These are phyloP conservation scores for Suhomyces chickasaworum DNA, from an alignment of 1,139 yeast genomes.

Conservation along the genomic window DNA sequence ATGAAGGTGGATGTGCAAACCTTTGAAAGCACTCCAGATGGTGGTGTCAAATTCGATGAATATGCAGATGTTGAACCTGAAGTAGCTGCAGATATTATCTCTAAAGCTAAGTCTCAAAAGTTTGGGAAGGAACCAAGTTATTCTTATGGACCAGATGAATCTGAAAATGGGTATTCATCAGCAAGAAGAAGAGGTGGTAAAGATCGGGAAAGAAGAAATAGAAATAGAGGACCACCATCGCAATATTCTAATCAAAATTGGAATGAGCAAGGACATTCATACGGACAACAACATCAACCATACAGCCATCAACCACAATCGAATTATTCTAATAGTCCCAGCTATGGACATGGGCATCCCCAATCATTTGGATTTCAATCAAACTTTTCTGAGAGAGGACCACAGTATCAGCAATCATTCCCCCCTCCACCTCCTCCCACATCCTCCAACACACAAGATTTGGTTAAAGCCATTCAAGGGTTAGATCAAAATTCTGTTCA, in stretches of 20 bases:
- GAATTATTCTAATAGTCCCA: neutral
- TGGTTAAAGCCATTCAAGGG: slow-evolving; percentile 23
- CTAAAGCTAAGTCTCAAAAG: slow-evolving; percentile 32
- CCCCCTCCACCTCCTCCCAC: slow-evolving; percentile 12
- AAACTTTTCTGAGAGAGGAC: neutral
- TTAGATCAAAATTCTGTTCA: slow-evolving; percentile 24
- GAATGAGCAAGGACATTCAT: neutral
- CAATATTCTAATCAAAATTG: neutral
- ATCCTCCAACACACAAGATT: slow-evolving; percentile 7
- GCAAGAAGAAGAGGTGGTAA: neutral
- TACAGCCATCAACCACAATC: neutral
- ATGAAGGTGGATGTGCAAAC: slow-evolving; percentile 68
- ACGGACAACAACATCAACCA: neutral
- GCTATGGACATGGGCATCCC: neutral
- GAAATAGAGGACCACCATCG: slow-evolving; percentile 1
- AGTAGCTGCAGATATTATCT: slow-evolving; percentile 58
- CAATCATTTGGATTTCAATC: neutral
- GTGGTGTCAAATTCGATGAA: slow-evolving; percentile 81
- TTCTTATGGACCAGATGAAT: neutral
- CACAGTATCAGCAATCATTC: neutral
- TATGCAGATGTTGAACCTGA: slow-evolving; percentile 67
- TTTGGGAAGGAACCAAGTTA: slow-evolving; percentile 17
- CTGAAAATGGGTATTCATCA: neutral
- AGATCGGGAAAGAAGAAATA: slow-evolving; percentile 7
- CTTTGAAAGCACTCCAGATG: slow-evolving; percentile 67